Percentiles rank a stretch among this genome's conserved stretches.
Evolutionary conservation across 2,329 filamentous ascomycete genomes (phyloP).

Genomic region (Thelonectria rubi): DNA sequence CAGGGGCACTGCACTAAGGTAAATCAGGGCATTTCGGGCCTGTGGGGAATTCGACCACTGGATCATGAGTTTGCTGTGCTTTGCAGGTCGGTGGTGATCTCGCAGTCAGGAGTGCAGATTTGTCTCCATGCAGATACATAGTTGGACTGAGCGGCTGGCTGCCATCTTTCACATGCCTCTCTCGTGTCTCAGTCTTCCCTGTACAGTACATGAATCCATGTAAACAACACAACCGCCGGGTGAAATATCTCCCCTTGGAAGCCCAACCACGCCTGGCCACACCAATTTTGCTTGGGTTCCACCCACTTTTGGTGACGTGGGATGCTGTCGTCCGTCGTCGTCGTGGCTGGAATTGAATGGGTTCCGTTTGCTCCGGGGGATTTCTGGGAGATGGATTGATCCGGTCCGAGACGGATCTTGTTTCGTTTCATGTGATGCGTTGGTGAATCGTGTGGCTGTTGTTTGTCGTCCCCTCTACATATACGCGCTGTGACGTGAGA

Average conservation of each 20-base stretch:
- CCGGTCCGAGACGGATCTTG: neutral
- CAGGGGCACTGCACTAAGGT: neutral
- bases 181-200: too few species aligned
- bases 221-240: neutral
- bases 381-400: neutral
- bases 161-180: too few species aligned
- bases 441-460: neutral
- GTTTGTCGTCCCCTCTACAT: neutral
- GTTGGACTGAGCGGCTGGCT: too few species aligned
- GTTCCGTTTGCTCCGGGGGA: neutral
- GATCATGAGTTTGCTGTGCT: neutral
- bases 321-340: neutral
- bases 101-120: neutral
- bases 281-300: neutral
- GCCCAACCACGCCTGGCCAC: neutral
- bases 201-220: too few species aligned
- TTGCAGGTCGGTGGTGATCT: neutral
- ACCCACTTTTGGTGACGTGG: conserved; percentile 8
- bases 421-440: neutral
- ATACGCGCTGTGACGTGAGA: neutral
- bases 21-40: neutral
- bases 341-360: conserved; percentile 5
- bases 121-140: too few species aligned
- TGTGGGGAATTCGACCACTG: conserved; percentile 3
- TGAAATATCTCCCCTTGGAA: neutral